Evolutionary conservation across 768 basidiomycete species (phyloP).

Genomic region (Jaapia argillacea): DNA sequence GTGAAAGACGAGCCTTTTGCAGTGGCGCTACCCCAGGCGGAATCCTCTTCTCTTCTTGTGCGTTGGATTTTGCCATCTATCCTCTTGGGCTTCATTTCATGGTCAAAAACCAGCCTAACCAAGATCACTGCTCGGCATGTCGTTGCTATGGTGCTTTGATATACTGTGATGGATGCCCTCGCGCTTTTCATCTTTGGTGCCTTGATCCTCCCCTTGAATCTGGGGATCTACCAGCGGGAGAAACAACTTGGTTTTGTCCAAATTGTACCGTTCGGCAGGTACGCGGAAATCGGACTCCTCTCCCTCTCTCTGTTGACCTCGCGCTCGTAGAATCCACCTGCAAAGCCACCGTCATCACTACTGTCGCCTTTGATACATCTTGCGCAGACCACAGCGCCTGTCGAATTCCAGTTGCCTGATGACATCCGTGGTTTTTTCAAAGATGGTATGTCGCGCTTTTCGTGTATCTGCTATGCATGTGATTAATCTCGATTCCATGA

Average conservation of each 20-base stretch:
- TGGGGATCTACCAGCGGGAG: slow-evolving; percentile 75
- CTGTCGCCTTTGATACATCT: slow-evolving; percentile 66
- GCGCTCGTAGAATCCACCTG: slow-evolving; percentile 47
- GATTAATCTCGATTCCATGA: neutral
- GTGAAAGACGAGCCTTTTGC: slow-evolving; percentile 36
- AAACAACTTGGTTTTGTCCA: slow-evolving; percentile 69
- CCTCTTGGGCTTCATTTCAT: too few species aligned
- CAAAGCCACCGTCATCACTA: slow-evolving; percentile 56
- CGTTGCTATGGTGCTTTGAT: slow-evolving; percentile 77
- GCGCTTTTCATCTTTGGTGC: slow-evolving; percentile 94
- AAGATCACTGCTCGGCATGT: slow-evolving; percentile 83
- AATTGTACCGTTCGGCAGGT: slow-evolving; percentile 62
- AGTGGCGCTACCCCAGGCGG: slow-evolving; percentile 25
- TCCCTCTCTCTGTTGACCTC: slow-evolving; percentile 4
- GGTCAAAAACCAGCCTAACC: slow-evolving; percentile 61
- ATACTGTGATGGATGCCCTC: slow-evolving; percentile 95
- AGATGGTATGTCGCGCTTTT: slow-evolving; percentile 78
- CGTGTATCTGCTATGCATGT: neutral
- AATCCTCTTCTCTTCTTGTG: slow-evolving; percentile 18
- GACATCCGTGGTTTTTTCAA: slow-evolving; percentile 79
- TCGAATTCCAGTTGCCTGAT: slow-evolving; percentile 79
- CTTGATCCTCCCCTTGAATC: slow-evolving; percentile 91
- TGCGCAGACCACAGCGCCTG: slow-evolving; percentile 58
- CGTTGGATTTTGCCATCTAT: too few species aligned
- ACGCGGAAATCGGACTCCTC: slow-evolving; percentile 16